Evolutionary conservation across 139 green algal species (phyloP).

Genomic region (Coelastrella sp.): DNA sequence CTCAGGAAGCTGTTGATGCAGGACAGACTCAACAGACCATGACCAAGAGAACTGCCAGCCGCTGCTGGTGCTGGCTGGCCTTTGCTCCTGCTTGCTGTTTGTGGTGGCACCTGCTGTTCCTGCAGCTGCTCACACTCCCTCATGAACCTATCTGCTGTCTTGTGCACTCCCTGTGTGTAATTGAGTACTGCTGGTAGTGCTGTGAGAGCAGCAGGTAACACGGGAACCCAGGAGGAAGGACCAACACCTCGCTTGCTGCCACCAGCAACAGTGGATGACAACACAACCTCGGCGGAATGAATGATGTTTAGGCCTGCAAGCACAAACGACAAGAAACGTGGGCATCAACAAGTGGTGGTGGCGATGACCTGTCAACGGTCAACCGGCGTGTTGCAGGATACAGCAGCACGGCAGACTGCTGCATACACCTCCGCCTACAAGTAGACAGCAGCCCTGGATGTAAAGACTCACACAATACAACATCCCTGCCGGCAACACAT

Average conservation of each 20-base stretch:
- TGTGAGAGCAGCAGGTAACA: neutral
- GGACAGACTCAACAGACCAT: neutral
- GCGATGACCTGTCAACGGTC: no score
- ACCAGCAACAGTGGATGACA: neutral
- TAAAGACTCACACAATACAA: no score
- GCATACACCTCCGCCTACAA: no score
- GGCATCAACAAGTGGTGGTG: no score
- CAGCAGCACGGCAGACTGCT: no score
- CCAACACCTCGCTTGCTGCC: neutral
- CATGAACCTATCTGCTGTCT: neutral
- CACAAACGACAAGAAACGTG: no score
- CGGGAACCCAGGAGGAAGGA: neutral
- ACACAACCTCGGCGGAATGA: neutral
- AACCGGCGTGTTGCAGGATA: no score
- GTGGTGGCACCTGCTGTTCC: neutral
- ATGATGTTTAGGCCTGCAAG: neutral
- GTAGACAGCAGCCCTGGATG: no score
- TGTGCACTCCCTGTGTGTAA: neutral
- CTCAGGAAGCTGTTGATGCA: neutral
- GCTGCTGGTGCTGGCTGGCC: neutral
- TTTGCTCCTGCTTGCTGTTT: neutral
- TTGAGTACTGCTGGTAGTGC: neutral
- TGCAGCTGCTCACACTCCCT: neutral
- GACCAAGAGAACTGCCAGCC: neutral
- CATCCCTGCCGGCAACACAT: neutral